Percentiles rank a stretch among this genome's conserved stretches.
These are phyloP conservation scores for Balamuthia mandrillaris DNA, from an alignment of 208 protist genomes.

Conservation along the genomic window DNA sequence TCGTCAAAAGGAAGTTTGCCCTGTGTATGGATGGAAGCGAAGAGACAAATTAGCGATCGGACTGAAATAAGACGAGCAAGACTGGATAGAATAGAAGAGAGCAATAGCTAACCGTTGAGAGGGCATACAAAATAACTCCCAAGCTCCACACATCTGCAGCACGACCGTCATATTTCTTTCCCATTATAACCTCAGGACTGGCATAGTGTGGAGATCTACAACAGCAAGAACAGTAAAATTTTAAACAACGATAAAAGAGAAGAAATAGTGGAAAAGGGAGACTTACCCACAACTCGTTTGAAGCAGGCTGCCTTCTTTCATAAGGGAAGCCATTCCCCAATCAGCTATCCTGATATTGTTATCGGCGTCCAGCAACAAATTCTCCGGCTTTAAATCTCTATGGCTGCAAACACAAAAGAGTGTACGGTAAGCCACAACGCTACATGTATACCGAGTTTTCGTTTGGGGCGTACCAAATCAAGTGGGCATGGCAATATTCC, in stretches of 20 bases:
- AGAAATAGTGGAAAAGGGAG: not conserved
- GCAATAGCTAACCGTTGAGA: conserved; percentile 22
- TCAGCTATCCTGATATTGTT: conserved; percentile 67
- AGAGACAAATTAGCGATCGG: not conserved
- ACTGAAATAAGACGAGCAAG: not conserved
- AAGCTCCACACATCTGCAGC: conserved; percentile 74
- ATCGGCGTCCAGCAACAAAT: conserved; percentile 54
- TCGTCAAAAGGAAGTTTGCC: conserved; percentile 72
- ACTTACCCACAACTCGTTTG: conserved; percentile 60
- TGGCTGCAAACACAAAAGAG: conserved; percentile 32
- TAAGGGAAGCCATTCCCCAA: conserved; percentile 68
- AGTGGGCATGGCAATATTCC: conserved; percentile 75
- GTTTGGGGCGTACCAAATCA: conserved; percentile 58
- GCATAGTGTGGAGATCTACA: conserved; percentile 71
- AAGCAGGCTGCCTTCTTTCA: conserved; percentile 52
- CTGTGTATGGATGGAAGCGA: not conserved
- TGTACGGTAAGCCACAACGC: not conserved
- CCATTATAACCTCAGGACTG: conserved; percentile 68
- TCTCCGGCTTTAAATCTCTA: conserved; percentile 69
- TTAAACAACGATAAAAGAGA: not conserved
- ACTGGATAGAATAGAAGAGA: not conserved
- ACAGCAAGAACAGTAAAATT: not conserved
- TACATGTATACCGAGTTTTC: too few relatives aligned
- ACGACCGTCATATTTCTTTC: conserved; percentile 64
- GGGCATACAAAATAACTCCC: conserved; percentile 73